Percentiles rank a stretch among this genome's conserved stretches.
phyloP scores from a whole-genome alignment of 1,139 yeast species.

The Debaryomycetaceae sp. region DNA sequence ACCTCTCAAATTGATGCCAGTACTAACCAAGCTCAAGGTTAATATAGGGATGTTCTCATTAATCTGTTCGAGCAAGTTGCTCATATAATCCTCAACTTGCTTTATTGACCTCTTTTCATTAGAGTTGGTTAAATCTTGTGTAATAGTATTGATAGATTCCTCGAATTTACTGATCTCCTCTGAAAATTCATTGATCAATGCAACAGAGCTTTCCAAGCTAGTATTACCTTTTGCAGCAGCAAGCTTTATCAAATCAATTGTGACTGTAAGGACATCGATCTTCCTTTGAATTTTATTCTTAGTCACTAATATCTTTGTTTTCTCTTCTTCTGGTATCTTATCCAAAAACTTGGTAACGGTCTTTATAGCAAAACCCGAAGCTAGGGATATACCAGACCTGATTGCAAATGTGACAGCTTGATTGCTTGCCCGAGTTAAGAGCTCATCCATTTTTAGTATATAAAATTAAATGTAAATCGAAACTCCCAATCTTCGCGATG shows the following conservation, averaged over 20 bases:
- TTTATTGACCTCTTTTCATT: conserved; percentile 43
- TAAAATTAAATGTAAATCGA: no score
- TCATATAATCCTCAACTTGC: conserved; percentile 49
- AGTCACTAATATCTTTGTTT: conserved; percentile 38
- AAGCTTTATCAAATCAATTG: conserved; percentile 67
- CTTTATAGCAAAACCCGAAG: conserved; percentile 72
- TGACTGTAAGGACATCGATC: conserved; percentile 60
- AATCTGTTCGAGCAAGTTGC: conserved; percentile 46
- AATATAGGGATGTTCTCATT: conserved; percentile 72
- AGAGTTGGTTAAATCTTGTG: conserved; percentile 17
- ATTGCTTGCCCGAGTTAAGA: conserved; percentile 59
- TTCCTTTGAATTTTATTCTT: conserved; percentile 53
- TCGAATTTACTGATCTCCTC: conserved; percentile 61
- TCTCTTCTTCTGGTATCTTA: conserved; percentile 58
- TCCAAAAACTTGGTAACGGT: conserved; percentile 59
- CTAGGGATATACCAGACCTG: conserved; percentile 71
- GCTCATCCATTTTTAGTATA: conserved; percentile 34
- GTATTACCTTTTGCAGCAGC: conserved; percentile 74
- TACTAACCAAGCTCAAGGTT: conserved; percentile 63
- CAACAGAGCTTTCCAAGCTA: conserved; percentile 54
- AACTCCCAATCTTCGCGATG: background rate
- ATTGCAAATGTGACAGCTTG: conserved; percentile 82
- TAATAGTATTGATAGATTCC: conserved; percentile 35
- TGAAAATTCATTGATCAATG: conserved; percentile 54
- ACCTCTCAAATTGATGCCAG: conserved; percentile 62